Evolutionary conservation across 352 stramenopile species (phyloP).

Genomic region (Globisporangium parvum): DNA sequence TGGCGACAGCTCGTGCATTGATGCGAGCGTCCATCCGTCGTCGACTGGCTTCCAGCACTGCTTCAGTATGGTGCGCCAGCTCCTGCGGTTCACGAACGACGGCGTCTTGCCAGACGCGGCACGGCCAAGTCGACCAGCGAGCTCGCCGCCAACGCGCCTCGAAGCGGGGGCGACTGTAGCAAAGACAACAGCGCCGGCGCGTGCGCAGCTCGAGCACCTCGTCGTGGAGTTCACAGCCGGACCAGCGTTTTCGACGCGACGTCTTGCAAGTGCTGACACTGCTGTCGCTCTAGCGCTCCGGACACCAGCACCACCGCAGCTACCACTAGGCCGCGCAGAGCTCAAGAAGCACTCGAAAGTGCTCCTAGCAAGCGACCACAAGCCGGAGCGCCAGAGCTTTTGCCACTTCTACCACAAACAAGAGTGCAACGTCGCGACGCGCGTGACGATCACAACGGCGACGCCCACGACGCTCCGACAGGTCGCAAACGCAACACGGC

Average conservation of each 20-base stretch:
- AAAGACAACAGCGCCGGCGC: neutral
- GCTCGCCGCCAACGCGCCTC: neutral
- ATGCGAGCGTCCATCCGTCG: slow-evolving; percentile 42
- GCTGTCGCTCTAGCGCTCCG: slow-evolving; percentile 17
- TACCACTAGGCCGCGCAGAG: slow-evolving; percentile 14
- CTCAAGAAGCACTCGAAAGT: slow-evolving; percentile 62
- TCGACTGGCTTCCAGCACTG: slow-evolving; percentile 41
- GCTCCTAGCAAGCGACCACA: slow-evolving; percentile 30
- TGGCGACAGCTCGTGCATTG: slow-evolving; percentile 67
- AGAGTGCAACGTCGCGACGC: slow-evolving; percentile 36
- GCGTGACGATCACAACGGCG: slow-evolving; percentile 18
- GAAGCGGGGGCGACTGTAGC: slow-evolving; percentile 1
- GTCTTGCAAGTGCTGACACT: slow-evolving; percentile 4
- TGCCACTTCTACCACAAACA: slow-evolving; percentile 61
- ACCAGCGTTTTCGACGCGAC: slow-evolving; percentile 4
- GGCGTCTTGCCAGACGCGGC: slow-evolving; percentile 14
- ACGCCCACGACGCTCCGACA: neutral
- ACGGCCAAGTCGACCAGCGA: neutral
- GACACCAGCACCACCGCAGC: slow-evolving; percentile 10
- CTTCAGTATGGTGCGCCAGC: slow-evolving; percentile 51
- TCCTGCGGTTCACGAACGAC: slow-evolving; percentile 59
- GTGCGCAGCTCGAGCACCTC: slow-evolving; percentile 20
- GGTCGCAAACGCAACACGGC: no score
- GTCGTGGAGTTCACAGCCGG: slow-evolving; percentile 28
- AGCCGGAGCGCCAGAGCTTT: slow-evolving; percentile 40